Evolutionary conservation across 1,284 basidiomycete genomes (phyloP).

Genomic region (Ganoderma resinaceum): DNA sequence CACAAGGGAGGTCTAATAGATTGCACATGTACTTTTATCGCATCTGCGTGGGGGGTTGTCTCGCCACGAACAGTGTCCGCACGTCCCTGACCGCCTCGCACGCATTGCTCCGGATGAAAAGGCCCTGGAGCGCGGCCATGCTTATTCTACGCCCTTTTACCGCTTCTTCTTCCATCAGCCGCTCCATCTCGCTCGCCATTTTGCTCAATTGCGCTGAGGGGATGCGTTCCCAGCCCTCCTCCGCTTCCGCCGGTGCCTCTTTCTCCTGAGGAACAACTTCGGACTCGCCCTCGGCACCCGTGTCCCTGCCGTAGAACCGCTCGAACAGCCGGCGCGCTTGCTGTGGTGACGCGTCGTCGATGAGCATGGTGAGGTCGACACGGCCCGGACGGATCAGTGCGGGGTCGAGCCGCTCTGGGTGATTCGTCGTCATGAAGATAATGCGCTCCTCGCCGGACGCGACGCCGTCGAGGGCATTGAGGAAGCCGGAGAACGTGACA

Average conservation of each 20-base stretch:
- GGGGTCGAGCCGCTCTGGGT: conserved; percentile 83
- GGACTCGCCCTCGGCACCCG: conserved; percentile 23
- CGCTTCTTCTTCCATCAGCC: conserved; percentile 60
- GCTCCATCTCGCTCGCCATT: conserved; percentile 58
- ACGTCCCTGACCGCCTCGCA: conserved; percentile 66
- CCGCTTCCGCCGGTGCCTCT: conserved; percentile 38
- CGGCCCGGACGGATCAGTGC: conserved; percentile 95
- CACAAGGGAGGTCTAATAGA: conserved; percentile 16
- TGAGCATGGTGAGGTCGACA: conserved; percentile 86
- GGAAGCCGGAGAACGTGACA: conserved; percentile 96
- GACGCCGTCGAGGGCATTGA: conserved; percentile 98
- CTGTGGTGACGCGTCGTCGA: conserved; percentile 87
- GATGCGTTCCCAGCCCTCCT: conserved; percentile 34
- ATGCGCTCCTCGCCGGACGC: conserved; percentile 97
- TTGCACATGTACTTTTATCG: conserved; percentile 29
- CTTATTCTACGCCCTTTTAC: conserved; percentile 70
- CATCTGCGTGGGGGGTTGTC: conserved; percentile 15
- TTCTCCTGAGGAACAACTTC: not conserved
- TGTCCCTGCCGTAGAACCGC: conserved; percentile 78
- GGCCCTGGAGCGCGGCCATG: conserved; percentile 94
- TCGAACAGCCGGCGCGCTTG: conserved; percentile 87
- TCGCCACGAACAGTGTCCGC: conserved; percentile 55
- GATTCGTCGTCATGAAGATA: conserved; percentile 99
- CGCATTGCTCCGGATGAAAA: conserved; percentile 84
- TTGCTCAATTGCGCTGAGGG: conserved; percentile 50